Percentiles rank a stretch among this genome's conserved stretches.
Evolutionary conservation across 2,329 filamentous ascomycete genomes (phyloP).

Genomic region (Aspergillus sp.): DNA sequence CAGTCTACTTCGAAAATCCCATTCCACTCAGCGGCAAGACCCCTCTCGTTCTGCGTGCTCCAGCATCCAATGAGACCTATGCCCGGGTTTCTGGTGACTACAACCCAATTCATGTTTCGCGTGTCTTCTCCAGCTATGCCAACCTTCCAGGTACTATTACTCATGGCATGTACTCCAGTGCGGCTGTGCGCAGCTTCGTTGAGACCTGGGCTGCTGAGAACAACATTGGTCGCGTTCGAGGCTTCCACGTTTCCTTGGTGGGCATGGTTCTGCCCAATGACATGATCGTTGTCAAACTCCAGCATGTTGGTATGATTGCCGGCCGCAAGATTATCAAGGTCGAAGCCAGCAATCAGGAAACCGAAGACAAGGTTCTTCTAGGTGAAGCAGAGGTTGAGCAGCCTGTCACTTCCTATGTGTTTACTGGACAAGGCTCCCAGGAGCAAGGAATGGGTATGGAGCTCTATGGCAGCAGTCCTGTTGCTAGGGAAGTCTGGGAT

Average conservation of each 20-base stretch:
- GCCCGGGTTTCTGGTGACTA: constrained; percentile 96
- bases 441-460: constrained; percentile 99
- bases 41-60: constrained; percentile 81
- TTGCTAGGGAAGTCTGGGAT: constrained; percentile 97
- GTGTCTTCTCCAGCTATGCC: constrained; percentile 93
- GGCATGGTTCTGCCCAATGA: constrained; percentile 98
- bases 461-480: constrained; percentile 84
- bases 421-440: constrained; percentile 96
- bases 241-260: constrained; percentile 94
- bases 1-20: constrained; percentile 93
- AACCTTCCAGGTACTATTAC: constrained; percentile 96
- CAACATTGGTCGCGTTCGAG: constrained; percentile 92
- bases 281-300: constrained; percentile 86
- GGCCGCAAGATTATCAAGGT: constrained; percentile 99
- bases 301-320: constrained; percentile 95
- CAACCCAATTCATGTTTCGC: constrained; percentile 97
- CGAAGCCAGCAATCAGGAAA: constrained; percentile 91
- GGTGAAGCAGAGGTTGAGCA: constrained; percentile 98
- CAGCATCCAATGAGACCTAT: constrained; percentile 95
- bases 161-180: constrained; percentile 98
- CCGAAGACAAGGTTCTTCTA: constrained; percentile 90
- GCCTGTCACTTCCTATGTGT: constrained; percentile 92
- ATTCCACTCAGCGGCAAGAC: constrained; percentile 93
- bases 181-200: constrained; percentile 88
- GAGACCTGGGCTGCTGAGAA: constrained; percentile 99